Evolutionary conservation across 345 rosid genomes (phyloP).

Genomic region (Lagerstroemia speciosa): DNA sequence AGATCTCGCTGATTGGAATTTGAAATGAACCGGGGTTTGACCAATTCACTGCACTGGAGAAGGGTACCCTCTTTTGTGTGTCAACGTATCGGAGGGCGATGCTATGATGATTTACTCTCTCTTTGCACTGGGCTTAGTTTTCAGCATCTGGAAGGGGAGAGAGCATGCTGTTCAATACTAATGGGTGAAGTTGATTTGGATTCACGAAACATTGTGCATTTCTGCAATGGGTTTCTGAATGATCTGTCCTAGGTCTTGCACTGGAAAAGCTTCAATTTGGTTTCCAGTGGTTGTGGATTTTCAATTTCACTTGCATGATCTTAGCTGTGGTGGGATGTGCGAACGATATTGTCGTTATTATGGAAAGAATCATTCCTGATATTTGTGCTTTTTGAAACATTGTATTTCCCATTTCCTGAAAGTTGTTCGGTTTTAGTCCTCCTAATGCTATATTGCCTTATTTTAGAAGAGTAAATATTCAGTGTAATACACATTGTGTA

Average conservation of each 20-base stretch:
- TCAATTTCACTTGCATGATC: background rate
- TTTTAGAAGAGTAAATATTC: no score
- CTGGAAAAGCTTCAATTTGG: background rate
- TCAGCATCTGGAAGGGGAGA: background rate
- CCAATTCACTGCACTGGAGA: background rate
- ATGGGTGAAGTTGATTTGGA: background rate
- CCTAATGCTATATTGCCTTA: background rate
- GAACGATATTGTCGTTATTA: background rate
- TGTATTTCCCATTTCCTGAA: background rate
- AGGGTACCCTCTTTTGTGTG: conserved; percentile 13
- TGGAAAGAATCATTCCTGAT: background rate
- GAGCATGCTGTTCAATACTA: background rate
- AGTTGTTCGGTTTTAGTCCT: background rate
- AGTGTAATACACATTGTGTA: no score
- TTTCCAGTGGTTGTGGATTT: background rate
- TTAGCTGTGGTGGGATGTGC: background rate
- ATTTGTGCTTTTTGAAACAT: background rate
- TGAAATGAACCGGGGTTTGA: conserved; percentile 8
- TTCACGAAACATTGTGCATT: background rate
- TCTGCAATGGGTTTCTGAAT: background rate
- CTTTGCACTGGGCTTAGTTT: background rate
- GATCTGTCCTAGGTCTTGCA: background rate
- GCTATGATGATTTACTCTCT: background rate
- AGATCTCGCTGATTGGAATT: conserved; percentile 37
- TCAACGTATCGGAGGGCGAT: background rate